Conservation (phyloP, 225 moss, liverwort and hornwort species). For the Takakia lepidozioides region DNA sequence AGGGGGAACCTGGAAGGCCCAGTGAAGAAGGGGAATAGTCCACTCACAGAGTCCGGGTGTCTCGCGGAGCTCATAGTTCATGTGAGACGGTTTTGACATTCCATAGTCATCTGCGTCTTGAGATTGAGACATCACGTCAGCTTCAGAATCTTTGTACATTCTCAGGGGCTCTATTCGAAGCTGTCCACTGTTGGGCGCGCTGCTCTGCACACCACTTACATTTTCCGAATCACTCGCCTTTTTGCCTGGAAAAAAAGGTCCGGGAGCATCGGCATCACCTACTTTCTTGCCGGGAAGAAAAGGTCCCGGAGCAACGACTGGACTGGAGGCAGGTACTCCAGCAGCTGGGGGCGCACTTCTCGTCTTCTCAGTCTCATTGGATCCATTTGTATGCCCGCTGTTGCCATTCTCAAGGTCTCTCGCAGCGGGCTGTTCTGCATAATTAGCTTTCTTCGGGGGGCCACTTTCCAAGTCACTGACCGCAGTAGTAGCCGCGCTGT, state of each 20-base stretch:
- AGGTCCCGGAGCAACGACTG: too few species aligned
- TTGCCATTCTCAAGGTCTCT: neutral
- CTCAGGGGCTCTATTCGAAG: slow-evolving; percentile 26
- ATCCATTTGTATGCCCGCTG: slow-evolving; percentile 4
- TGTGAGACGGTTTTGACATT: slow-evolving; percentile 64
- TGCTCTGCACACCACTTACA: slow-evolving; percentile 23
- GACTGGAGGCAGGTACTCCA: too few species aligned
- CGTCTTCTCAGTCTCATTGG: slow-evolving; percentile 7
- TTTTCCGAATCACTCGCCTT: slow-evolving; percentile 19
- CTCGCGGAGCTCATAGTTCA: slow-evolving; percentile 79
- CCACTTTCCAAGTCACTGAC: slow-evolving; percentile 9
- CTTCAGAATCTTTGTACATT: slow-evolving; percentile 65
- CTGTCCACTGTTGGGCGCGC: slow-evolving; percentile 19
- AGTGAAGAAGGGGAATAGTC: too few species aligned
- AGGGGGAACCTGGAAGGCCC: too few species aligned
- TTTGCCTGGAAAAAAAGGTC: slow-evolving; percentile 14
- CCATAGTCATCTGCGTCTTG: slow-evolving; percentile 65
- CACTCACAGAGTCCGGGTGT: slow-evolving; percentile 57
- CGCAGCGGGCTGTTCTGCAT: too few species aligned
- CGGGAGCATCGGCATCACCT: slow-evolving; percentile 6
- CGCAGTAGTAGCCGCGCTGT: slow-evolving; percentile 9
- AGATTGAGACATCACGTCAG: slow-evolving; percentile 71
- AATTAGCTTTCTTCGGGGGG: too few species aligned
- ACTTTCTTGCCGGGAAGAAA: too few species aligned
- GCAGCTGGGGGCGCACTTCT: slow-evolving; percentile 1